Evolutionary conservation across 257 asterid genomes (phyloP).

Genomic region (Plantago ovata): DNA sequence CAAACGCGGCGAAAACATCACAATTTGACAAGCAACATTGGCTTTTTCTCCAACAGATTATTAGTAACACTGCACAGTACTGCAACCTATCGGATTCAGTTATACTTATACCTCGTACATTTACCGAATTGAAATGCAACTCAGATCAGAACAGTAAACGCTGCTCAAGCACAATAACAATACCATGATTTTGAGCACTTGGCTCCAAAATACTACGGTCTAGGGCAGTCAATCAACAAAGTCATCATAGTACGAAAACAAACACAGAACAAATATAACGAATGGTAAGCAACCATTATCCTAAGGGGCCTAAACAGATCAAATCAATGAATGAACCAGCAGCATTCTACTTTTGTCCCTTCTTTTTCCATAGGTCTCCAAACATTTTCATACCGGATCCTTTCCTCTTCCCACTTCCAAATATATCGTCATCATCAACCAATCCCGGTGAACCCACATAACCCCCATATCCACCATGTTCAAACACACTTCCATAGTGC

Average conservation of each 20-base stretch:
- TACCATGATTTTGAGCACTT: neutral
- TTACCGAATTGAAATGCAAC: neutral
- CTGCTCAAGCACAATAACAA: neutral
- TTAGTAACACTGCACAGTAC: no score
- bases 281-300: slow-evolving; percentile 45
- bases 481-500: slow-evolving; percentile 39
- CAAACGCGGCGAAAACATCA: no score
- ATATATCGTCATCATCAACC: slow-evolving; percentile 61
- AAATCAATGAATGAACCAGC: slow-evolving; percentile 1
- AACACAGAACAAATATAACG: slow-evolving; percentile 10
- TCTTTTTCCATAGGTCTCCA: slow-evolving; percentile 93
- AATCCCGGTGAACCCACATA: slow-evolving; percentile 60
- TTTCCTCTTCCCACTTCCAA: slow-evolving; percentile 65
- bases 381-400: slow-evolving; percentile 69
- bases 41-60: no score
- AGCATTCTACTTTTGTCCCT: slow-evolving; percentile 51
- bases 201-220: slow-evolving; percentile 7
- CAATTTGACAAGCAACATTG: no score
- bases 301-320: slow-evolving; percentile 12
- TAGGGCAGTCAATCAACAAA: neutral
- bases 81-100: no score
- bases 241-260: slow-evolving; percentile 7
- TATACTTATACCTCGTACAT: no score
- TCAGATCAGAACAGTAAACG: neutral
- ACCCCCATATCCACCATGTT: slow-evolving; percentile 32